A percentile compares a stretch with the other conserved stretches of the same genome.
phyloP scores from a whole-genome alignment of 1,284 basidiomycete species.

The Singerocomus rubriflavus region DNA sequence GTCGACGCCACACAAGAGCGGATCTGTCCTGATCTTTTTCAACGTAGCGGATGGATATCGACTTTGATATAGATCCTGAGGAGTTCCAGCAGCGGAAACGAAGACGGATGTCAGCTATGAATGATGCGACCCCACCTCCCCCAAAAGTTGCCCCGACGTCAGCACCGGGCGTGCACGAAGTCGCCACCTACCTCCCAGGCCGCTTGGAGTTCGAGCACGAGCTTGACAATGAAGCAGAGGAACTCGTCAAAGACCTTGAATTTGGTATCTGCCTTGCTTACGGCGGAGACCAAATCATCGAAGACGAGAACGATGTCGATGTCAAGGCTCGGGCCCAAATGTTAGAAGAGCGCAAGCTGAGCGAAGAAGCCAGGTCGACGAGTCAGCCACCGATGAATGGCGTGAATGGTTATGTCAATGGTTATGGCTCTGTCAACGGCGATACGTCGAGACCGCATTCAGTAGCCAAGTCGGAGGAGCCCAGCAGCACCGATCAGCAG shows the following conservation, averaged over 20 bases:
- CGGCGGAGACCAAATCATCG: conserved; percentile 81
- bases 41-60: conserved; percentile 50
- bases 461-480: conserved; percentile 48
- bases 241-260: conserved; percentile 94
- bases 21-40: conserved; percentile 1
- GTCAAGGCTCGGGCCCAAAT: conserved; percentile 65
- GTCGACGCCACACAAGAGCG: background rate
- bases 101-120: conserved; percentile 73
- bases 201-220: conserved; percentile 98
- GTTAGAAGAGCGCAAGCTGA: conserved; percentile 56
- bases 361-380: conserved; percentile 29
- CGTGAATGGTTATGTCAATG: conserved; percentile 50
- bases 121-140: conserved; percentile 46
- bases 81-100: conserved; percentile 88
- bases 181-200: conserved; percentile 92
- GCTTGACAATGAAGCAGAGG: conserved; percentile 94
- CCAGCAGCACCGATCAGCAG: conserved; percentile 29
- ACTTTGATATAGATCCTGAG: conserved; percentile 74
- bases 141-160: conserved; percentile 85
- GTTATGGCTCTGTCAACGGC: conserved; percentile 44
- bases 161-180: conserved; percentile 91
- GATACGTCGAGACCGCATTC: conserved; percentile 39
- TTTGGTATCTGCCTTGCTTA: conserved; percentile 86
- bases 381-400: conserved; percentile 28
- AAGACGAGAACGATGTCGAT: conserved; percentile 70